Evolutionary conservation across 2,329 filamentous ascomycete species (phyloP).

Genomic region (Colletotrichum navitas): DNA sequence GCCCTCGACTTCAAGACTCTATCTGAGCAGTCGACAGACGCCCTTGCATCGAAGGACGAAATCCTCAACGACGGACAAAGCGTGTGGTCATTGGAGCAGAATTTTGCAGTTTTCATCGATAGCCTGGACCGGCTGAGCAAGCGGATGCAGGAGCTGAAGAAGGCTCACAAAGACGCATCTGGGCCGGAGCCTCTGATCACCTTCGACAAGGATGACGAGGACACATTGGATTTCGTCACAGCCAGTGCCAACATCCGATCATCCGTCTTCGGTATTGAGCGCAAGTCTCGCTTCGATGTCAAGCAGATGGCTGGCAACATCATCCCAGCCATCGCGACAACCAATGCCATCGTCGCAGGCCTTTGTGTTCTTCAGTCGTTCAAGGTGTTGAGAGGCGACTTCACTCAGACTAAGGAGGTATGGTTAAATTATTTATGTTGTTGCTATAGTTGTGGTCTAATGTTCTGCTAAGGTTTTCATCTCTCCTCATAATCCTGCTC

Average conservation of each 20-base stretch:
- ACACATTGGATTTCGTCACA: slow-evolving; percentile 94
- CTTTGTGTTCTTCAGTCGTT: slow-evolving; percentile 93
- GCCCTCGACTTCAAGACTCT: slow-evolving; percentile 77
- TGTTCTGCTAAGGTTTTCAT: slow-evolving; percentile 74
- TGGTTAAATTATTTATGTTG: slow-evolving; percentile 36
- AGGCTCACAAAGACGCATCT: slow-evolving; percentile 57
- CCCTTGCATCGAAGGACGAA: slow-evolving; percentile 65
- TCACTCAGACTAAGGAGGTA: slow-evolving; percentile 80
- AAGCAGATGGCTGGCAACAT: slow-evolving; percentile 99
- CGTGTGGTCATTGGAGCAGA: slow-evolving; percentile 86
- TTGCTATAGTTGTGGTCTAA: slow-evolving; percentile 20
- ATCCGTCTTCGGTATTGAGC: slow-evolving; percentile 87
- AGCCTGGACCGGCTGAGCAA: slow-evolving; percentile 83
- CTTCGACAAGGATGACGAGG: slow-evolving; percentile 97
- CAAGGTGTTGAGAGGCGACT: slow-evolving; percentile 85
- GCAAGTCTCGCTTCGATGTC: slow-evolving; percentile 93
- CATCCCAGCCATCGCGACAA: slow-evolving; percentile 97
- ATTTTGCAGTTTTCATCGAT: slow-evolving; percentile 86
- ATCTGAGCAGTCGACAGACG: slow-evolving; percentile 62
- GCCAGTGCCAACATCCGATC: slow-evolving; percentile 92
- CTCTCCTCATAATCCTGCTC: slow-evolving; percentile 72
- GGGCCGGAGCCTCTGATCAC: slow-evolving; percentile 75
- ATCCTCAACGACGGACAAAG: slow-evolving; percentile 77
- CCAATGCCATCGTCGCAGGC: slow-evolving; percentile 94
- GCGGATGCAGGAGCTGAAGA: slow-evolving; percentile 76